Base-by-base conservation (phyloP, 441 rosid species). In the Populus hybrid region DNA sequence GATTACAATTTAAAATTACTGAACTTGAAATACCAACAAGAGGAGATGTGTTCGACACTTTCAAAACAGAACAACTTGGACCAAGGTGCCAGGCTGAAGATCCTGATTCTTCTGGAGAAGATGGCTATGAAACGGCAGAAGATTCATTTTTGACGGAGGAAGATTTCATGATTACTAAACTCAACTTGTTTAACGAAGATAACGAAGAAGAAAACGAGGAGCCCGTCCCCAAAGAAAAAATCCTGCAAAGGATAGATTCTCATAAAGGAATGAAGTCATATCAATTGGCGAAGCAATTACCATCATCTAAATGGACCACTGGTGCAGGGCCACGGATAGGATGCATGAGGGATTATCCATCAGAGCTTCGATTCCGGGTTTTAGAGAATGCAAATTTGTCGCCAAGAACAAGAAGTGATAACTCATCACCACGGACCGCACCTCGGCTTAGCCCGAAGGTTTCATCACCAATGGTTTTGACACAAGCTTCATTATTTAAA, bases 301-400 rank as follows among this genome's bases (percentile, higher is more conserved):
- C 28, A 26, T 86, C 89, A 2, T 87, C 88, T 69, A 94, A 74
- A 77, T 94, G 99, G 99, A 92, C 97, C 21, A 94, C 97, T 8
- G 99, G 99, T 50, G 98, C 93, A 54, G 99, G 99, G 69, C 98
- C 99, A 12, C 84, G 99, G 54, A 95, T 95, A 2, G 93, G 99
- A 28, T 92, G 97, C 74, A 90, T 95, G 83, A 90, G 94, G 80
- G 97, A 95, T 79, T 95, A 95, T 76, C 99, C 97, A 18, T 74
- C 88, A 21, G 90, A 91, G 76, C 95, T 95, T 78, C 97, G 89
- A 54, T 84, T 89, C 82, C 88, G 81, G 76, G 94, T 91, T 72
- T 72, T 95, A 74, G 97, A 93, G 89, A 87, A 86, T 38, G 91
- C 91, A 1, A 84, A 87, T 82, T 78, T 92, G 87, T 92, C 98